These are phyloP conservation scores for Sugiyamaella novakii DNA, from an alignment of 1,139 yeast genomes.

Conservation along the genomic window DNA sequence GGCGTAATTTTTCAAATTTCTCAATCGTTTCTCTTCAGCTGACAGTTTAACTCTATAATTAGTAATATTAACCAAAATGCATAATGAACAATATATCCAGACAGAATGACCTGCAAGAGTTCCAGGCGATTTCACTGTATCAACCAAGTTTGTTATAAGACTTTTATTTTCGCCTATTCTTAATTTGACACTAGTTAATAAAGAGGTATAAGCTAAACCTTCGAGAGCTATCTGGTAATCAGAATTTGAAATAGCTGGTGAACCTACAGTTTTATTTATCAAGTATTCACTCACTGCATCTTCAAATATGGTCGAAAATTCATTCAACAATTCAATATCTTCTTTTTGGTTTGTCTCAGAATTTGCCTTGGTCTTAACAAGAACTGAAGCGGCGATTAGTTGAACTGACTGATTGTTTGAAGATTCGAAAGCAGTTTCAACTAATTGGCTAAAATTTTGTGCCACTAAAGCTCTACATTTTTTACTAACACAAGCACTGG, in stretches of 20 bases:
- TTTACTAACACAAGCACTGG: slow-evolving; percentile 42
- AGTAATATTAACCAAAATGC: slow-evolving; percentile 39
- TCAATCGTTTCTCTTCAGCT: slow-evolving; percentile 38
- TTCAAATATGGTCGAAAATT: slow-evolving; percentile 39
- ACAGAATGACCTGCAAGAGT: not conserved
- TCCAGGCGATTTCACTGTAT: slow-evolving; percentile 18
- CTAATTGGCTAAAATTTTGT: slow-evolving; percentile 34
- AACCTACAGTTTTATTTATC: slow-evolving; percentile 4
- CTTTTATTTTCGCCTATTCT: slow-evolving; percentile 31
- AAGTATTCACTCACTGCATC: slow-evolving; percentile 28
- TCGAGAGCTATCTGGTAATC: slow-evolving; percentile 40
- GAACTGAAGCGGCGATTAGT: slow-evolving; percentile 42
- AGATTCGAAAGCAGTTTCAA: slow-evolving; percentile 33
- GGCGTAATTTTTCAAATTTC: slow-evolving; percentile 40
- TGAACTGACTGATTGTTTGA: slow-evolving; percentile 32
- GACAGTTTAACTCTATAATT: slow-evolving; percentile 40
- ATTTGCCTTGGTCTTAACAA: slow-evolving; percentile 40
- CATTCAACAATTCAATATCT: slow-evolving; percentile 31
- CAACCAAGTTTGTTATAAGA: slow-evolving; percentile 30
- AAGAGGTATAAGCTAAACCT: slow-evolving; percentile 44
- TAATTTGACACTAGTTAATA: slow-evolving; percentile 37
- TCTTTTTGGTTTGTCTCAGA: slow-evolving; percentile 31
- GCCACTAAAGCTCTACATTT: slow-evolving; percentile 39
- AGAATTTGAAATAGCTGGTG: slow-evolving; percentile 1
- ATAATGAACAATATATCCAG: slow-evolving; percentile 39